Base-by-base conservation (phyloP, 345 rosid species). In the Garcia nutans region DNA sequence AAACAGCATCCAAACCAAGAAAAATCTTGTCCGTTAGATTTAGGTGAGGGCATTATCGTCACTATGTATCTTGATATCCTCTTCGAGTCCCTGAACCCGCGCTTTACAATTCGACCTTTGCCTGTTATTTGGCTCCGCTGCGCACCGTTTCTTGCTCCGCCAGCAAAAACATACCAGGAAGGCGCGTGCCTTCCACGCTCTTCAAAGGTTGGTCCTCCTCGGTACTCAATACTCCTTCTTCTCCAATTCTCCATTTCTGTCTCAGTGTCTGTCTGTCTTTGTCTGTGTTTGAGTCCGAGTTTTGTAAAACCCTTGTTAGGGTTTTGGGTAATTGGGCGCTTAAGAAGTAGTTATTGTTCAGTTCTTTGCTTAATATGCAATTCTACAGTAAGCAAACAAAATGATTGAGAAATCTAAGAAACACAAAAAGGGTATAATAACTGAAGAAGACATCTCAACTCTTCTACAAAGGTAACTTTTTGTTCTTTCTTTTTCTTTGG, bases 401-500 rank as follows among this genome's bases (percentile, higher is more conserved):
- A 91, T 91, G 97, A 79, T 79, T 55, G 91, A 86, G 73, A 86
- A 68, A 54, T 19, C 80, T 49, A 87, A 87, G 81, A 87, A 75
- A 85, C 83, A 76, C 75, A 89, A 83, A 71, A 89, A 81, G 79
- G 84, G 84, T 76, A 71, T 75, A 42, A 85, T 94, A 75, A 90
- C 79, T 41, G 97, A 94, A 80, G 92, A 78, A 66, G 93, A 91
- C 77, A 82, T 88, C 75, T 87, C 93, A 76, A 78, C 84, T 67
- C 84, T 94, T 74, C 76, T 91, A 58, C 91, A 87, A 69, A 94
- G 97, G 99, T 92, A 3, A 4, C 44, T 47, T 26, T n/a, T 28
- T 61, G 31, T 19, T 41, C 49, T 71, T 7, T 59, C 31, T 69
- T n/a, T 52, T 10, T 65, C 10, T 55, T 44, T 13, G 45, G 3